These are phyloP conservation scores for Ogataea minuta DNA, from an alignment of 805 yeast species.

Conservation along the genomic window DNA sequence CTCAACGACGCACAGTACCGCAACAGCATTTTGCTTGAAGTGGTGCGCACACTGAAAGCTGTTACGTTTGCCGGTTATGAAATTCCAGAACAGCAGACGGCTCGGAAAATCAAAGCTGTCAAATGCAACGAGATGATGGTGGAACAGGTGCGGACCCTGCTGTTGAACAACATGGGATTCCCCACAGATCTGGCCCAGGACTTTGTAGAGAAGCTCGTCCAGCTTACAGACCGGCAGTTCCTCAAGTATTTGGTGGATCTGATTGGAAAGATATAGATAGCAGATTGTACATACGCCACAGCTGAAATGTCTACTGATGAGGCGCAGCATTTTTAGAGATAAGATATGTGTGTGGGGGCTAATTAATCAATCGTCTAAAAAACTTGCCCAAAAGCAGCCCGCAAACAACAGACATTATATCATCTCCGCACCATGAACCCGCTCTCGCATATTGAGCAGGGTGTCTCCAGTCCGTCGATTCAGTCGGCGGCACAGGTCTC, in stretches of 20 bases:
- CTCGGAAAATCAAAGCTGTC: slow-evolving; percentile 24
- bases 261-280: slow-evolving; percentile 29
- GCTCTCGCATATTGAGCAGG: slow-evolving; percentile 8
- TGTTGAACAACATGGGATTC: slow-evolving; percentile 58
- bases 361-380: slow-evolving; percentile 8
- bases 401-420: slow-evolving; percentile 5
- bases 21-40: slow-evolving; percentile 64
- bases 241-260: slow-evolving; percentile 60
- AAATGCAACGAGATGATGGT: slow-evolving; percentile 32
- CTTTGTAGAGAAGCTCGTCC: slow-evolving; percentile 57
- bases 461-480: slow-evolving; percentile 4
- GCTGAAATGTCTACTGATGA: slow-evolving; percentile 2
- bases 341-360: slow-evolving; percentile 13
- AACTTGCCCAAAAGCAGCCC: slow-evolving; percentile 13
- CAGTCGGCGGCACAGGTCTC: background rate
- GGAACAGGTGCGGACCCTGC: slow-evolving; percentile 29
- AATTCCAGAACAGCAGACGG: slow-evolving; percentile 29
- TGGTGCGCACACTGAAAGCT: slow-evolving; percentile 65
- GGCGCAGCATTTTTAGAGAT: slow-evolving; percentile 1
- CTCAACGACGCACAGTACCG: slow-evolving; percentile 78
- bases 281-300: slow-evolving; percentile 5
- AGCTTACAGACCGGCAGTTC: slow-evolving; percentile 59
- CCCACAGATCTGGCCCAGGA: slow-evolving; percentile 60
- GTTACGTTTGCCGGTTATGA: slow-evolving; percentile 41
- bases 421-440: slow-evolving; percentile 4